A percentile compares a stretch with the other conserved stretches of the same genome.
Conservation (phyloP, 208 protist genomes). For the Crithidia mellificae region DNA sequence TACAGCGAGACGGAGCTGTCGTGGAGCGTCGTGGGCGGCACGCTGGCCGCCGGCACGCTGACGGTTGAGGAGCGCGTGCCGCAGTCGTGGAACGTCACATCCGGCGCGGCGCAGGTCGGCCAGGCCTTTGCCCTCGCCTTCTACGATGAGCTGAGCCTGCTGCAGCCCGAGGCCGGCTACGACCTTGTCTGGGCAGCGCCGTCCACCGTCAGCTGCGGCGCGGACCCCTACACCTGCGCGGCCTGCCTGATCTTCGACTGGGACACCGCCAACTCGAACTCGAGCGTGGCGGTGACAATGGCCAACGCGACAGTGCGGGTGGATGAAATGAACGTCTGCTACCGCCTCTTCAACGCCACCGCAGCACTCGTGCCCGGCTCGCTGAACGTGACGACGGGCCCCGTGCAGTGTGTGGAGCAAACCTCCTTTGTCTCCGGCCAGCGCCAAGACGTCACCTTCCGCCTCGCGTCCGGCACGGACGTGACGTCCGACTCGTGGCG, state of each 20-base stretch:
- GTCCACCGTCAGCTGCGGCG: conserved; percentile 55
- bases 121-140: conserved; percentile 64
- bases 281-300: conserved; percentile 44
- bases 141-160: conserved; percentile 41
- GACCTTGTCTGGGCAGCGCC: conserved; percentile 77
- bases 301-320: conserved; percentile 43
- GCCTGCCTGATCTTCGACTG: conserved; percentile 64
- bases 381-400: conserved; percentile 49
- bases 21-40: conserved; percentile 81
- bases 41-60: conserved; percentile 43
- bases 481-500: conserved; percentile 73
- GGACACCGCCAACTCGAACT: conserved; percentile 35
- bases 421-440: conserved; percentile 60
- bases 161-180: conserved; percentile 33
- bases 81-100: conserved; percentile 44
- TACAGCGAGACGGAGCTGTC: conserved; percentile 58
- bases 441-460: conserved; percentile 69
- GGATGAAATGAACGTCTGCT: conserved; percentile 76
- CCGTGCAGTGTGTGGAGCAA: conserved; percentile 68
- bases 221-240: conserved; percentile 45
- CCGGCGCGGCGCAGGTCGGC: conserved; percentile 38
- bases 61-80: conserved; percentile 47
- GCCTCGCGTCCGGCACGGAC: conserved; percentile 42
- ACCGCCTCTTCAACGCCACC: conserved; percentile 65
- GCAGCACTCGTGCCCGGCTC: conserved; percentile 51